phyloP scores from a whole-genome alignment of 106 monocot genomes.

The Chionographis japonica region DNA sequence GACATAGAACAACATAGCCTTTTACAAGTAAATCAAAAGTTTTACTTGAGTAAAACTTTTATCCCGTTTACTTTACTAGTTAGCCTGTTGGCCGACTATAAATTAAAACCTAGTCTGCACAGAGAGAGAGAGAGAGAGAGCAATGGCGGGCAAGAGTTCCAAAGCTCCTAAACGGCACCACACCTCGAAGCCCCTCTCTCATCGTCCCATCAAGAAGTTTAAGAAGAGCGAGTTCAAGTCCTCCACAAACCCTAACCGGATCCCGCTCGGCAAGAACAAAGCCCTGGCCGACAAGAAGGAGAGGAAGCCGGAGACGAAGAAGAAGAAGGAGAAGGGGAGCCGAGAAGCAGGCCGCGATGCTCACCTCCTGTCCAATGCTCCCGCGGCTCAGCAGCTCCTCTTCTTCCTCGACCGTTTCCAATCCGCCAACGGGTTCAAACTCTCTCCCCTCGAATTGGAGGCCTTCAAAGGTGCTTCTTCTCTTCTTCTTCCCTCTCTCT shows the following conservation, averaged over 20 bases:
- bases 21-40: no score
- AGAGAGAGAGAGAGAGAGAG: no score
- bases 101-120: no score
- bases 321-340: slow-evolving; percentile 5
- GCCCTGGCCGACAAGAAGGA: not conserved
- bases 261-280: slow-evolving; percentile 32
- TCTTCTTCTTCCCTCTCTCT: not conserved
- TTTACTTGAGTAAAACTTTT: no score
- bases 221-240: not conserved
- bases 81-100: no score
- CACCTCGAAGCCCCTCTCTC: not conserved
- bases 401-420: slow-evolving; percentile 38
- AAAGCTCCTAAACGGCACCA: slow-evolving; percentile 6
- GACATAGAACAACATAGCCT: no score
- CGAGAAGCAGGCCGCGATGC: not conserved
- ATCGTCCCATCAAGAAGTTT: slow-evolving; percentile 1
- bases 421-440: slow-evolving; percentile 29
- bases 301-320: not conserved
- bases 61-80: no score
- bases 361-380: slow-evolving; percentile 24
- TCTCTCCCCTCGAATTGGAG: slow-evolving; percentile 42
- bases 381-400: slow-evolving; percentile 29
- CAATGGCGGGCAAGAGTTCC: slow-evolving; percentile 10
- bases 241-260: slow-evolving; percentile 32
- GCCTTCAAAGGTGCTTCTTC: slow-evolving; percentile 29